Evolutionary conservation across 2,329 filamentous ascomycete genomes (phyloP).

Genomic region (Davidsoniella neocaledoniae): DNA sequence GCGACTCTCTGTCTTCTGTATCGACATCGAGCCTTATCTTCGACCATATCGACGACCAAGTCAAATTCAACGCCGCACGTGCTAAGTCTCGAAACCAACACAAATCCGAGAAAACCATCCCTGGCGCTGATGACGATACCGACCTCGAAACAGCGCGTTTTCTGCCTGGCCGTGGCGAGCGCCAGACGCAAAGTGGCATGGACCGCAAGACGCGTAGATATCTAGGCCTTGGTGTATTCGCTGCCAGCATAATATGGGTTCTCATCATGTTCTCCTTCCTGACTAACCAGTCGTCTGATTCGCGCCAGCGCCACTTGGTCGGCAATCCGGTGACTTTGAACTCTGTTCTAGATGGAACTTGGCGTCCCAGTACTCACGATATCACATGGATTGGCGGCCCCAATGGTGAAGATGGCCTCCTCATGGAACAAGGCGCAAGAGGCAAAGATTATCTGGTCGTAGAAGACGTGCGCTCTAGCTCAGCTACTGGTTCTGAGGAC

Average conservation of each 20-base stretch:
- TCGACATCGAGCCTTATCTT: constrained; percentile 73
- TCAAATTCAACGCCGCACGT: constrained; percentile 10
- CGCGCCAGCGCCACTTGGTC: constrained; percentile 26
- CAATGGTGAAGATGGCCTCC: constrained; percentile 62
- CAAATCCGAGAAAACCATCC: constrained; percentile 2
- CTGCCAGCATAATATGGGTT: constrained; percentile 40
- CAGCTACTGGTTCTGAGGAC: constrained; percentile 14
- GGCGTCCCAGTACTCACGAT: constrained; percentile 43
- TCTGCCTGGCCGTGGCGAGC: constrained; percentile 22
- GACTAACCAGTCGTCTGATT: constrained; percentile 47
- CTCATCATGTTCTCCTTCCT: constrained; percentile 49
- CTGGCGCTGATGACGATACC: constrained; percentile 10
- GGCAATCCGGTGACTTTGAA: constrained; percentile 60
- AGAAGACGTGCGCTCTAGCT: constrained; percentile 54
- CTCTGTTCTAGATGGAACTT: constrained; percentile 50
- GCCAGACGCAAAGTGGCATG: neutral
- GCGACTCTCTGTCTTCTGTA: constrained; percentile 53
- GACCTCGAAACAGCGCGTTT: constrained; percentile 38
- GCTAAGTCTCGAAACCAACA: constrained; percentile 1
- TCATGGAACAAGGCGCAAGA: constrained; percentile 52
- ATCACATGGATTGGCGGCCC: constrained; percentile 66
- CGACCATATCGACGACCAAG: constrained; percentile 50
- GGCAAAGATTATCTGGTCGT: constrained; percentile 67
- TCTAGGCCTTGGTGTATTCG: constrained; percentile 44
- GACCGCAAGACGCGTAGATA: constrained; percentile 45